Conservation (phyloP, 345 rosid species). For the Aethionema arabicum region DNA sequence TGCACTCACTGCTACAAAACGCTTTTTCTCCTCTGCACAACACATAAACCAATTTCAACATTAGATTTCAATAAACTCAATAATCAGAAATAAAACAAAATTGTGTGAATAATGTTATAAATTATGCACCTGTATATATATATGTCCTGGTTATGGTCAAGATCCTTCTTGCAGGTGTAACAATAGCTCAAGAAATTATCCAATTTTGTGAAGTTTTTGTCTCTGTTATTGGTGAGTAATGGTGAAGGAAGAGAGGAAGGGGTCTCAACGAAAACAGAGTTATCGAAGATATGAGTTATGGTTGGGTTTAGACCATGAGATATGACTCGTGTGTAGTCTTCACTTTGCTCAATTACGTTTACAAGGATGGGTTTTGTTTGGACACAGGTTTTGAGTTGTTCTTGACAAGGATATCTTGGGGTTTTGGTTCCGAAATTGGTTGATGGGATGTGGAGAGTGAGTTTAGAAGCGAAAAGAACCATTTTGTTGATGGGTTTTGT, state of each 20-base stretch:
- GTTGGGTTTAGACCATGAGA: conserved; percentile 75
- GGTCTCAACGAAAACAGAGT: conserved; percentile 59
- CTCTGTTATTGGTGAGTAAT: not conserved
- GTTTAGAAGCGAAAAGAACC: conserved; percentile 56
- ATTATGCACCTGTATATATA: conserved; percentile 71
- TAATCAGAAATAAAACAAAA: not conserved
- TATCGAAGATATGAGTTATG: conserved; percentile 76
- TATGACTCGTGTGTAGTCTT: conserved; percentile 81
- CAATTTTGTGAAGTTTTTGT: not conserved
- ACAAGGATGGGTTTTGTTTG: conserved; percentile 38
- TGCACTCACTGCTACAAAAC: conserved; percentile 79
- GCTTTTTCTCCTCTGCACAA: conserved; percentile 81
- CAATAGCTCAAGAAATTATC: conserved; percentile 25
- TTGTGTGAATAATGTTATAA: not conserved
- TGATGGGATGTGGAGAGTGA: conserved; percentile 56
- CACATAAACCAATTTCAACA: not conserved
- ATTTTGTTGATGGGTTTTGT: conserved; percentile 42
- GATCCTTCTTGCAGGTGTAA: conserved; percentile 74
- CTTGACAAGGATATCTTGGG: conserved; percentile 31
- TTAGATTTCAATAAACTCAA: conserved; percentile 17
- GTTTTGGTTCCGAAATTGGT: conserved; percentile 58
- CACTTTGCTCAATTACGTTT: conserved; percentile 73
- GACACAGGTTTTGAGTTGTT: conserved; percentile 31
- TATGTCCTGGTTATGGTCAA: conserved; percentile 47
- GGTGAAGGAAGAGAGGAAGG: conserved; percentile 24